Percentiles rank a stretch among this genome's conserved stretches.
These are phyloP conservation scores for Pythium dissimile DNA, from an alignment of 352 stramenopile species.

Conservation along the genomic window DNA sequence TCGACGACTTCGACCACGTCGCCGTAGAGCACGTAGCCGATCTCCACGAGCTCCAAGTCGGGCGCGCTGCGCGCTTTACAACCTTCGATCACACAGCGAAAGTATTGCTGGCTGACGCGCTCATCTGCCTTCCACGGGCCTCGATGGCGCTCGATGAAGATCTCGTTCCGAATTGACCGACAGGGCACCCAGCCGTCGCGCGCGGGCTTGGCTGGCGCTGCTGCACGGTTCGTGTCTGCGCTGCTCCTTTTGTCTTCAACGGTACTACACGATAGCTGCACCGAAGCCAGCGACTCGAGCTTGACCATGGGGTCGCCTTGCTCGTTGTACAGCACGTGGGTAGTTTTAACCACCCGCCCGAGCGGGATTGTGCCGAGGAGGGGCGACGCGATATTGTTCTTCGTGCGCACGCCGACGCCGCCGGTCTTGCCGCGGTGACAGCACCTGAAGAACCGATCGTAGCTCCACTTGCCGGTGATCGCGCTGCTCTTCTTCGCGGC, in stretches of 20 bases:
- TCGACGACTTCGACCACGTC: conserved; percentile 74
- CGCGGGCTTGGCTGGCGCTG: conserved; percentile 3
- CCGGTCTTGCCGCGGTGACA: conserved; percentile 66
- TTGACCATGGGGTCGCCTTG: conserved; percentile 75
- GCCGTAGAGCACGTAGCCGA: conserved; percentile 73
- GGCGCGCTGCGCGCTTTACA: conserved; percentile 57
- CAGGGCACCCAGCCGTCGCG: conserved; percentile 61
- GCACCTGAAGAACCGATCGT: conserved; percentile 60
- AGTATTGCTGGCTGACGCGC: conserved; percentile 33
- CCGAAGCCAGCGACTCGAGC: conserved; percentile 40
- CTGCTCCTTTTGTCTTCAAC: neutral
- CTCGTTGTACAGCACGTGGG: conserved; percentile 60
- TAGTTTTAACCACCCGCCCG: conserved; percentile 58
- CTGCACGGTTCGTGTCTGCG: no score
- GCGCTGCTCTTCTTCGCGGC: conserved; percentile 22
- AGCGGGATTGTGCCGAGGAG: conserved; percentile 58
- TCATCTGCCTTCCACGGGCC: conserved; percentile 30
- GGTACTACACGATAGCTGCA: conserved; percentile 11
- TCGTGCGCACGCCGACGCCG: conserved; percentile 59
- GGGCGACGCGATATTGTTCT: conserved; percentile 66
- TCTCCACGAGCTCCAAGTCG: conserved; percentile 53
- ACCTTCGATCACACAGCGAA: conserved; percentile 70
- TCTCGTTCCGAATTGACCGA: conserved; percentile 71
- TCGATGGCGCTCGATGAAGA: conserved; percentile 54
- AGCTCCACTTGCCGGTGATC: conserved; percentile 49